Base-by-base conservation (phyloP, 768 basidiomycete species). In the Thelephora aurantiotincta region DNA sequence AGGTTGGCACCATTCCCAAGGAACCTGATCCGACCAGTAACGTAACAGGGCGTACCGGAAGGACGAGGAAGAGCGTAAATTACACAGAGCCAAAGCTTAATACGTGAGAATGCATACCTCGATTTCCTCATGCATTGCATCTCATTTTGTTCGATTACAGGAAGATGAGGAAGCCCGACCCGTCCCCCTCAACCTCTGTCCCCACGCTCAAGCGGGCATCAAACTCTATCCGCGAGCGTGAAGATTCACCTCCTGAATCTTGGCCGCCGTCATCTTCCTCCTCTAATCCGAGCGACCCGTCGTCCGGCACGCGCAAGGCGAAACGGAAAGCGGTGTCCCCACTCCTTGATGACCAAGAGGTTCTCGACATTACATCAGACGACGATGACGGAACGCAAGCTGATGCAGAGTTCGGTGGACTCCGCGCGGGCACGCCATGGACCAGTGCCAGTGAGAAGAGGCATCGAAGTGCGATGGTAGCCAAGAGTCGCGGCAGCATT, bases 91-190 rank as follows among this genome's bases (percentile, higher is more conserved):
- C 88, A 11, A 91, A 89, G 59, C 71, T 91, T 19, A 89, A 90
- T 60, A 90, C 85, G 85, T 86, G 58, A 45, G 79, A 76, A 37
- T 16, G 47, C 35, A 44, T 22, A 36, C 6, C 38, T 33, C 44
- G 19, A 16, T 45, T 7, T 23, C 22, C 23, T 30, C 19, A 16
- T 3, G 37, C 35, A 2, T 19, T 23, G n/a, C 47, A 42, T n/a
- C 48, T 23, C 11, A 38, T 46, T 50, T 34, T 44, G 18, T 14
- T 22, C 18, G 9, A 41, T 35, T 55, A 38, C 57, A 88, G 85
- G 42, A 90, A 90, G 75, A 89, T 90, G 87, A 80, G 87, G 41
- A 89, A 89, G 63, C 86, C 87, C 9, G 83, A 85, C 53, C 67
- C 74, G 12, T 65, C 68, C 12, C 55, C 57, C 6, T 60, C 62